Evolutionary conservation across 495 filamentous ascomycete species (phyloP).

Genomic region (Tuber calosporum): DNA sequence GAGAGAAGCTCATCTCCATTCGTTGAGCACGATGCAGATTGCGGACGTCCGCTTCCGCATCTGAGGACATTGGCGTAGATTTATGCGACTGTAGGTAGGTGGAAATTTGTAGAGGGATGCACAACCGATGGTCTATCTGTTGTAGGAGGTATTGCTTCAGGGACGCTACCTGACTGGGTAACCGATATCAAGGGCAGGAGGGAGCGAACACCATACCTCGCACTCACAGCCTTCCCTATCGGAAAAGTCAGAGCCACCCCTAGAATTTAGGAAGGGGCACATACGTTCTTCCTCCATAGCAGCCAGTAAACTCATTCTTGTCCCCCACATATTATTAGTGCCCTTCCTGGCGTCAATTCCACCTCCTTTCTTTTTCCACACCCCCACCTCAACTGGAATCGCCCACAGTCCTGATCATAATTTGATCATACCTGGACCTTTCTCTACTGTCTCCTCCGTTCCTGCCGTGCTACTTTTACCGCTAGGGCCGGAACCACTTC

Average conservation of each 20-base stretch:
- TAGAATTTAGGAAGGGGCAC: conserved; percentile 40
- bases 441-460: neutral
- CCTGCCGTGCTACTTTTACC: neutral
- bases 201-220: conserved; percentile 49
- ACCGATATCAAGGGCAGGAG: conserved; percentile 57
- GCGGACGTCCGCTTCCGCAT: conserved; percentile 72
- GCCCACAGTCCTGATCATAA: conserved; percentile 30
- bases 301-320: conserved; percentile 54
- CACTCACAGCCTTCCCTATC: conserved; percentile 42
- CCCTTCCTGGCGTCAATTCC: conserved; percentile 38
- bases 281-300: conserved; percentile 72
- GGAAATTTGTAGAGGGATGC: conserved; percentile 74
- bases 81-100: conserved; percentile 59
- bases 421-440: conserved; percentile 27
- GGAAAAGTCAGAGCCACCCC: conserved; percentile 12
- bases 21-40: conserved; percentile 82
- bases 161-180: conserved; percentile 51
- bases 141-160: conserved; percentile 34
- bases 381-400: conserved; percentile 40
- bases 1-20: conserved; percentile 68
- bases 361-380: conserved; percentile 39
- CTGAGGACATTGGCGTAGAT: conserved; percentile 73
- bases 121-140: conserved; percentile 50
- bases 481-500: neutral
- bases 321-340: conserved; percentile 32